These are phyloP conservation scores for Beta lomatogona DNA, from an alignment of 179 eudicot genomes.

Conservation along the genomic window DNA sequence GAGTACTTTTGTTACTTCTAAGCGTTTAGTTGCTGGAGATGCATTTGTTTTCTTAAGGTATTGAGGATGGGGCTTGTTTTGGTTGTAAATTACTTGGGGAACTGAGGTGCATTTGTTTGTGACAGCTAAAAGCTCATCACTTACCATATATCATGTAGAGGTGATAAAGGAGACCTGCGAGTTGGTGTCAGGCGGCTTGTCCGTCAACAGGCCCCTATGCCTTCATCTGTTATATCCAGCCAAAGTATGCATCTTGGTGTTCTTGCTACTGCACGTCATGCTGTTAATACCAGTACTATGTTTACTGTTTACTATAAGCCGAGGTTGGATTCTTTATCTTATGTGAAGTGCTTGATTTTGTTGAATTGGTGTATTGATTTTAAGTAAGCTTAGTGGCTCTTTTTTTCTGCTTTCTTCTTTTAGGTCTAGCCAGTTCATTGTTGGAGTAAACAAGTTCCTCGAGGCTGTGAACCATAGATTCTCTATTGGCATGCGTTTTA, in stretches of 20 bases:
- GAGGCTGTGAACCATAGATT: slow-evolving; percentile 56
- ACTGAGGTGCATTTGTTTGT: slow-evolving; percentile 33
- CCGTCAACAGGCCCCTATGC: slow-evolving; percentile 67
- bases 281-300: slow-evolving; percentile 50
- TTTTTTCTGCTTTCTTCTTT: not conserved
- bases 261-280: slow-evolving; percentile 87
- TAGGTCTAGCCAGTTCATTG: slow-evolving; percentile 88
- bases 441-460: slow-evolving; percentile 71
- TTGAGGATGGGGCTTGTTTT: slow-evolving; percentile 11
- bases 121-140: slow-evolving; percentile 36
- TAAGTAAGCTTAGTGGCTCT: not conserved
- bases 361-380: not conserved
- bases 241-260: slow-evolving; percentile 95
- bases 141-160: slow-evolving; percentile 51
- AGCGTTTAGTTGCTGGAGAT: slow-evolving; percentile 88
- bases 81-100: slow-evolving; percentile 9
- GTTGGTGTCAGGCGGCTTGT: slow-evolving; percentile 78
- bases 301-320: slow-evolving; percentile 83
- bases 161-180: slow-evolving; percentile 63
- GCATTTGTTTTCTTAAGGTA: slow-evolving; percentile 92
- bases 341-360: not conserved
- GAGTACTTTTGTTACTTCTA: slow-evolving; percentile 87
- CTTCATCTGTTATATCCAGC: slow-evolving; percentile 79
- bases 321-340: slow-evolving; percentile 39
- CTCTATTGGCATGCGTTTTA: slow-evolving; percentile 83